A percentile compares a stretch with the other conserved stretches of the same genome.
phyloP scores from a whole-genome alignment of 139 green algal species.

The Chlorella sp. region DNA sequence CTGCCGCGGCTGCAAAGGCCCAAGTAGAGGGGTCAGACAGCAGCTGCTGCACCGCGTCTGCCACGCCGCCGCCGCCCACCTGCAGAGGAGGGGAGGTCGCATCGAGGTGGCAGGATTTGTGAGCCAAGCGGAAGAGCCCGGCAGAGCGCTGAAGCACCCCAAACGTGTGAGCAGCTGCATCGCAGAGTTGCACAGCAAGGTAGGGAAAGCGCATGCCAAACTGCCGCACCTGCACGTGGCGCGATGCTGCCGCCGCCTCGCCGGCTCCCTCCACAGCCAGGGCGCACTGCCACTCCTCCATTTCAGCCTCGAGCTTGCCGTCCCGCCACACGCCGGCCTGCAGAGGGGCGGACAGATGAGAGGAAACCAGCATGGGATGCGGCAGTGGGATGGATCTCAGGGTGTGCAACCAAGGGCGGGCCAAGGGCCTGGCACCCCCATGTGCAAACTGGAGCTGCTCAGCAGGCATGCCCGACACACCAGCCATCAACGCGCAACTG shows the following conservation, averaged over 20 bases:
- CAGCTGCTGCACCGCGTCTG: conserved; percentile 22
- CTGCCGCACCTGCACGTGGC: conserved; percentile 23
- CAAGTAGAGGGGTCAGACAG: conserved; percentile 32
- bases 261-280: conserved; percentile 72
- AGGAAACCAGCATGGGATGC: background rate
- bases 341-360: background rate
- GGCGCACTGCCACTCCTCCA: conserved; percentile 79
- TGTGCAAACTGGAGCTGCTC: too few species aligned
- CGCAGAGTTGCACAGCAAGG: too few species aligned
- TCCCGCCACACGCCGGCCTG: conserved; percentile 72
- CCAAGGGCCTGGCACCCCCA: too few species aligned
- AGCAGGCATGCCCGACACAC: too few species aligned
- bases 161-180: too few species aligned
- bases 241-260: conserved; percentile 67
- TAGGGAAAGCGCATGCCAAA: too few species aligned
- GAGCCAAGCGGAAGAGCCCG: too few species aligned
- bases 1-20: conserved; percentile 32
- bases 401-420: too few species aligned
- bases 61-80: conserved; percentile 29
- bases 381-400: background rate
- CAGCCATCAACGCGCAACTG: too few species aligned
- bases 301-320: conserved; percentile 60
- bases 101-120: too few species aligned
- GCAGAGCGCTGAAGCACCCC: too few species aligned
- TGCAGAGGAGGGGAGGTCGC: too few species aligned